These are phyloP conservation scores for Mesostigma viride DNA, from an alignment of 139 green algal genomes.

Conservation along the genomic window DNA sequence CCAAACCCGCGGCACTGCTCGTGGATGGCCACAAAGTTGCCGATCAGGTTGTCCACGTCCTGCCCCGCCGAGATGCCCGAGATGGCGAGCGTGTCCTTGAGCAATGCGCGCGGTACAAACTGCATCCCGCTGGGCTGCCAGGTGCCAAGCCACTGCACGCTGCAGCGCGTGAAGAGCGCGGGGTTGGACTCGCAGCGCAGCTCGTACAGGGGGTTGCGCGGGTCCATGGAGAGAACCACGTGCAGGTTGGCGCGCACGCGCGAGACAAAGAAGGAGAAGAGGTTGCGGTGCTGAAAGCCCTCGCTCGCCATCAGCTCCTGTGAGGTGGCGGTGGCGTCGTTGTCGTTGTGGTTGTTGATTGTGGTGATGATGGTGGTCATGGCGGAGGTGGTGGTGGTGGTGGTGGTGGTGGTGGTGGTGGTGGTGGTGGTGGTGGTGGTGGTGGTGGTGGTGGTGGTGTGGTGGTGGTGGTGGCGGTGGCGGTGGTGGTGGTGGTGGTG, in stretches of 20 bases:
- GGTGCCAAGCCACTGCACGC: slow-evolving; percentile 46
- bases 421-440: no score
- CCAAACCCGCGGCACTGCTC: neutral
- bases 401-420: no score
- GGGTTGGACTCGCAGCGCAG: slow-evolving; percentile 50
- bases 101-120: neutral
- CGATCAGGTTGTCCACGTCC: slow-evolving; percentile 2
- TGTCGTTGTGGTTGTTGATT: no score
- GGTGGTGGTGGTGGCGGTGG: no score
- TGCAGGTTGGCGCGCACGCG: slow-evolving; percentile 49
- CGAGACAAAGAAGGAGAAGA: slow-evolving; percentile 28
- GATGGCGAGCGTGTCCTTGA: neutral
- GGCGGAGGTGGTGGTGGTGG: no score
- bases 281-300: slow-evolving; percentile 32
- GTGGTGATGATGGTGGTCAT: neutral
- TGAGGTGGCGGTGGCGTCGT: slow-evolving; percentile 26
- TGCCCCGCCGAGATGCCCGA: no score
- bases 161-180: slow-evolving; percentile 52
- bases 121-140: slow-evolving; percentile 31
- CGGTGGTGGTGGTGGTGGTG: no score
- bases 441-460: no score
- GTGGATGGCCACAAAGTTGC: slow-evolving; percentile 18
- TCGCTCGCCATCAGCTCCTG: slow-evolving; percentile 25
- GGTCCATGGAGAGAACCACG: slow-evolving; percentile 61
- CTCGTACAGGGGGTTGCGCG: slow-evolving; percentile 36